phyloP scores from a whole-genome alignment of 2,329 filamentous ascomycete species.

The Penicillium oxalicum region DNA sequence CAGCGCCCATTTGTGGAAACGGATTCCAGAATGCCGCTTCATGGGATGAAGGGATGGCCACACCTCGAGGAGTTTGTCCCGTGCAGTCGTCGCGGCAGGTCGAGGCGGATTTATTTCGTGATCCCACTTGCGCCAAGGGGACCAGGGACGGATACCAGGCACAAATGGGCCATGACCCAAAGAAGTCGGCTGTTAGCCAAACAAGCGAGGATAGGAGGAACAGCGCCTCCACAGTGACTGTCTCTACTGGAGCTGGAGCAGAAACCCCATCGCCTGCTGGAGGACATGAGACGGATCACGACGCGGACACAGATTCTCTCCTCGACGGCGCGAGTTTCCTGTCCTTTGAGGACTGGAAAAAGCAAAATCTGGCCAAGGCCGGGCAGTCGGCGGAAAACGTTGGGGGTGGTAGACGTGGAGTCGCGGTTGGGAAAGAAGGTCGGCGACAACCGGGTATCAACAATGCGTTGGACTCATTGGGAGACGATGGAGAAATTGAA shows the following conservation, averaged over 20 bases:
- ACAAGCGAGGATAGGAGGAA: background rate
- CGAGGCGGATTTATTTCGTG: slow-evolving; percentile 13
- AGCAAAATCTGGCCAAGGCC: slow-evolving; percentile 77
- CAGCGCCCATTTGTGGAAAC: slow-evolving; percentile 2
- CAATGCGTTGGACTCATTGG: slow-evolving; percentile 69
- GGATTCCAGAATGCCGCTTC: slow-evolving; percentile 3
- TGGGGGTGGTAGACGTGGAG: slow-evolving; percentile 51
- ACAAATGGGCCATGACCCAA: background rate
- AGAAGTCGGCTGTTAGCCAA: background rate
- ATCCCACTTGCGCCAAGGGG: slow-evolving; percentile 14
- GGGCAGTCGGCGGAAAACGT: slow-evolving; percentile 70
- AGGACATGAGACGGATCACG: slow-evolving; percentile 18
- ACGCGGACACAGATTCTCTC: slow-evolving; percentile 58
- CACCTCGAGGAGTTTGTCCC: slow-evolving; percentile 8
- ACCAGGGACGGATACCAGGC: slow-evolving; percentile 4
- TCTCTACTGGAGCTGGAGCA: background rate
- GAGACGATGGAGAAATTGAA: slow-evolving; percentile 84
- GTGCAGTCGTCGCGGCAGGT: slow-evolving; percentile 11
- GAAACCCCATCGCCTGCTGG: background rate
- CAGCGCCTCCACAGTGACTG: background rate
- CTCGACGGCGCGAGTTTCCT: slow-evolving; percentile 77
- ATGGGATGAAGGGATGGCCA: background rate
- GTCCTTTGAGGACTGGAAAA: slow-evolving; percentile 98
- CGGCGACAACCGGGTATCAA: slow-evolving; percentile 50
- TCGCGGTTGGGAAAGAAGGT: slow-evolving; percentile 45